Conservation (phyloP, 2,329 filamentous ascomycete species). For the Ilyonectria mors-panacis region DNA sequence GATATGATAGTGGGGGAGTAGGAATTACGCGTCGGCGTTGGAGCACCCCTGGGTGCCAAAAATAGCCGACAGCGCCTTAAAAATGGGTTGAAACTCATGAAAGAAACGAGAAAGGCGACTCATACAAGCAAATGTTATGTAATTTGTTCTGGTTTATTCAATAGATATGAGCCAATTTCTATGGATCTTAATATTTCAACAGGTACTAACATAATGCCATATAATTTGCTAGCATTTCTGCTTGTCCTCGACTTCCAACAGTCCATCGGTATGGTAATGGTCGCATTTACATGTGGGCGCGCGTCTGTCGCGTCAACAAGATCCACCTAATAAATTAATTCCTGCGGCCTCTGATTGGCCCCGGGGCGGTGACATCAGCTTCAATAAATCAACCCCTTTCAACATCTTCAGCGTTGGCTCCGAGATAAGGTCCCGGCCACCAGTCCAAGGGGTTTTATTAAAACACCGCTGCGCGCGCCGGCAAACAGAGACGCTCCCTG, state of each 20-base stretch:
- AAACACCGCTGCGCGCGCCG: not conserved
- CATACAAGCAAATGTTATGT: not conserved
- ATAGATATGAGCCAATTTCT: not conserved
- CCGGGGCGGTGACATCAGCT: slow-evolving; percentile 39
- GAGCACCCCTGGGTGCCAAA: not conserved
- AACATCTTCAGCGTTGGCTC: slow-evolving; percentile 22
- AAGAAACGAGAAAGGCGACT: not conserved
- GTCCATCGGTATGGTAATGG: not conserved
- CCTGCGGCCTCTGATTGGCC: slow-evolving; percentile 38
- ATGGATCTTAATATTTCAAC: not conserved
- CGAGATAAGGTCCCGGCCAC: not conserved
- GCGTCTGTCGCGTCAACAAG: slow-evolving; percentile 44
- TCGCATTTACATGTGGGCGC: slow-evolving; percentile 27
- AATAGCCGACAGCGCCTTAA: not conserved
- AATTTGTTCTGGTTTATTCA: not conserved
- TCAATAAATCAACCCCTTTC: slow-evolving; percentile 43
- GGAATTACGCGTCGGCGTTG: slow-evolving; percentile 1
- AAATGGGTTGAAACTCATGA: not conserved
- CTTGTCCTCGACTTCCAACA: not conserved
- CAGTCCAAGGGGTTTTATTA: not conserved
- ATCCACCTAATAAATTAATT: slow-evolving; percentile 31
- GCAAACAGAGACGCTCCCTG: not conserved
- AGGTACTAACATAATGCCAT: not conserved
- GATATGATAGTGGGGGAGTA: slow-evolving; percentile 35
- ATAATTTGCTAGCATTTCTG: not conserved